Evolutionary conservation across 768 basidiomycete species (phyloP).

Genomic region (Termitomyces heimii): DNA sequence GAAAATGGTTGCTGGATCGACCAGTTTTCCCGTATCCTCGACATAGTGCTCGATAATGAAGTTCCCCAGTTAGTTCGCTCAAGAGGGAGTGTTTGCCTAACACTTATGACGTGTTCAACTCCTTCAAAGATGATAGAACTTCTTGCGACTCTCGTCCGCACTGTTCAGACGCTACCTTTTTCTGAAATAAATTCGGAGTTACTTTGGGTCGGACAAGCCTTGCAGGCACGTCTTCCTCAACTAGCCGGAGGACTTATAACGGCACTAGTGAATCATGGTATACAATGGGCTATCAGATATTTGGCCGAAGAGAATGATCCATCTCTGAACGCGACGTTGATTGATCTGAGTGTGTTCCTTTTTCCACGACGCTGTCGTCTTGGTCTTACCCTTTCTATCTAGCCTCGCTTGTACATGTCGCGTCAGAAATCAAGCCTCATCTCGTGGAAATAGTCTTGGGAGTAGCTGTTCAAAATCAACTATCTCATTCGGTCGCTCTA

Average conservation of each 20-base stretch:
- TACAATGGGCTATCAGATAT: conserved; percentile 48
- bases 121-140: conserved; percentile 17
- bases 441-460: conserved; percentile 69
- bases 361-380: background rate
- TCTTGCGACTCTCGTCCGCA: conserved; percentile 17
- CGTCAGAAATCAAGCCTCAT: conserved; percentile 41
- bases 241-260: conserved; percentile 20
- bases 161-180: conserved; percentile 19
- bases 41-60: conserved; percentile 10
- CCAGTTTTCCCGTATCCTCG: conserved; percentile 23
- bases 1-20: conserved; percentile 22
- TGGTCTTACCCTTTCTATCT: conserved; percentile 5
- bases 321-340: conserved; percentile 17
- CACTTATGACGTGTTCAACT: conserved; percentile 20
- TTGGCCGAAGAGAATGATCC: conserved; percentile 29
- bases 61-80: conserved; percentile 11
- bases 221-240: conserved; percentile 13
- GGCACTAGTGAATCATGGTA: conserved; percentile 34
- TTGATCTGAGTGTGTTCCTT: conserved; percentile 31
- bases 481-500: conserved; percentile 36
- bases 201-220: conserved; percentile 24
- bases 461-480: conserved; percentile 53
- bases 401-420: conserved; percentile 25
- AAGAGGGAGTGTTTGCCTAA: conserved; percentile 21
- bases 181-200: conserved; percentile 22